Evolutionary conservation across 1,139 yeast species (phyloP).

Genomic region (Pneumocystis carinii): DNA sequence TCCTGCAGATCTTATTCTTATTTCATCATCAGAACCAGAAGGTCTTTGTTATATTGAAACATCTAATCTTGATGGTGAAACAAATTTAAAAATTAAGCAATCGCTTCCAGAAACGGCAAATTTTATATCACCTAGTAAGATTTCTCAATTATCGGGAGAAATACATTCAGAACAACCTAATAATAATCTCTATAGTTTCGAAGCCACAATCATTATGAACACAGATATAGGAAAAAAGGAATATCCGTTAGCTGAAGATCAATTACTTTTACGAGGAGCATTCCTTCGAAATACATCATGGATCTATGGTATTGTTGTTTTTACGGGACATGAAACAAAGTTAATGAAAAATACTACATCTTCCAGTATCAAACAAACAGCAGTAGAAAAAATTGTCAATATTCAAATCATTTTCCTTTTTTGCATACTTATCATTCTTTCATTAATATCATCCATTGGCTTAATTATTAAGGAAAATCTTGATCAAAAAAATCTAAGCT

Average conservation of each 20-base stretch:
- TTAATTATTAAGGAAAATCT: slow-evolving; percentile 47
- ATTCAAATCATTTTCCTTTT: slow-evolving; percentile 80
- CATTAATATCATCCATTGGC: slow-evolving; percentile 75
- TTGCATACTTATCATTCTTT: slow-evolving; percentile 55
- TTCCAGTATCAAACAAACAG: slow-evolving; percentile 91
- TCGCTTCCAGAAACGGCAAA: slow-evolving; percentile 64
- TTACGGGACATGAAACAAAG: slow-evolving; percentile 97
- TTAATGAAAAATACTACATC: slow-evolving; percentile 98
- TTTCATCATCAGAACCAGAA: slow-evolving; percentile 93
- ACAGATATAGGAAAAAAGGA: slow-evolving; percentile 31
- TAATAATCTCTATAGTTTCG: slow-evolving; percentile 84
- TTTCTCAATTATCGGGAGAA: slow-evolving; percentile 39
- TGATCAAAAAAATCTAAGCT: slow-evolving; percentile 24
- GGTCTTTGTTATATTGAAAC: slow-evolving; percentile 96
- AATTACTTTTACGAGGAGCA: slow-evolving; percentile 84
- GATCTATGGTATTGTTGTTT: slow-evolving; percentile 85
- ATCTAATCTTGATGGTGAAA: slow-evolving; percentile 94
- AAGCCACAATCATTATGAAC: slow-evolving; percentile 59
- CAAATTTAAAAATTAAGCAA: slow-evolving; percentile 88
- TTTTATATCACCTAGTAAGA: slow-evolving; percentile 51
- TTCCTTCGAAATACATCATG: slow-evolving; percentile 86
- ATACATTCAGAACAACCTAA: slow-evolving; percentile 84
- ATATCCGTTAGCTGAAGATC: slow-evolving; percentile 76
- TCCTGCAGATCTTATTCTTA: slow-evolving; percentile 78
- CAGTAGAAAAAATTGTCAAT: slow-evolving; percentile 90